phyloP scores from a whole-genome alignment of 1,284 basidiomycete species.

The Tilletia caries region DNA sequence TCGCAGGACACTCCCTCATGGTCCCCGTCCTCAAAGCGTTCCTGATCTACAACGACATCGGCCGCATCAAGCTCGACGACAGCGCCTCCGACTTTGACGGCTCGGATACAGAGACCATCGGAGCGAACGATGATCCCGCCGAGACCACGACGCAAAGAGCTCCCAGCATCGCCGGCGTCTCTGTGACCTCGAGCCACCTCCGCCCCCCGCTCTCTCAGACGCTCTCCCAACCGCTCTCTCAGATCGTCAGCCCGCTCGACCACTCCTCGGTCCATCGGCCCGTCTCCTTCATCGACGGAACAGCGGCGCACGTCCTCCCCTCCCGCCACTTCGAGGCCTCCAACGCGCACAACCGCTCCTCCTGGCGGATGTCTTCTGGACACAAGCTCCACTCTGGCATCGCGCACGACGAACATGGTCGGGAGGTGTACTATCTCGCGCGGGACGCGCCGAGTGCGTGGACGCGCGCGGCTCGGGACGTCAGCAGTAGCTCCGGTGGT shows the following conservation, averaged over 20 bases:
- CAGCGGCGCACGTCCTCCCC: not conserved
- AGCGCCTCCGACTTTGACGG: constrained; percentile 11
- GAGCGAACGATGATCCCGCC: too few relatives aligned
- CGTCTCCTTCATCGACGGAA: too few relatives aligned
- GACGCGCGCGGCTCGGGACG: not conserved
- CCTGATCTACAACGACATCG: constrained; percentile 29
- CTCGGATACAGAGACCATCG: not conserved
- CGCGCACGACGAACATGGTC: not conserved
- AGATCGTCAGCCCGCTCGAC: too few relatives aligned
- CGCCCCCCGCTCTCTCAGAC: too few relatives aligned
- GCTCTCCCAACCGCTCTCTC: too few relatives aligned
- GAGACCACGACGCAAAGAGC: too few relatives aligned
- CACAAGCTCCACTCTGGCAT: constrained; percentile 28
- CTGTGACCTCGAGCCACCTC: too few relatives aligned
- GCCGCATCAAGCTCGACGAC: constrained; percentile 31
- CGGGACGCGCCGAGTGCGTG: not conserved
- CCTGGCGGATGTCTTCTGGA: constrained; percentile 32
- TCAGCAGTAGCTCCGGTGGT: not conserved
- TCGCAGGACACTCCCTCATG: constrained; percentile 37
- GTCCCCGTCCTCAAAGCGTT: constrained; percentile 40
- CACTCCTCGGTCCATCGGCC: too few relatives aligned
- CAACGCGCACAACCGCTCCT: not conserved
- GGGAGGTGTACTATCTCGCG: not conserved
- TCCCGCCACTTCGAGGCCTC: not conserved
- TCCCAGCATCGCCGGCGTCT: too few relatives aligned